Conservation (phyloP, 495 filamentous ascomycete species). For the Pyrenula massariospora region DNA sequence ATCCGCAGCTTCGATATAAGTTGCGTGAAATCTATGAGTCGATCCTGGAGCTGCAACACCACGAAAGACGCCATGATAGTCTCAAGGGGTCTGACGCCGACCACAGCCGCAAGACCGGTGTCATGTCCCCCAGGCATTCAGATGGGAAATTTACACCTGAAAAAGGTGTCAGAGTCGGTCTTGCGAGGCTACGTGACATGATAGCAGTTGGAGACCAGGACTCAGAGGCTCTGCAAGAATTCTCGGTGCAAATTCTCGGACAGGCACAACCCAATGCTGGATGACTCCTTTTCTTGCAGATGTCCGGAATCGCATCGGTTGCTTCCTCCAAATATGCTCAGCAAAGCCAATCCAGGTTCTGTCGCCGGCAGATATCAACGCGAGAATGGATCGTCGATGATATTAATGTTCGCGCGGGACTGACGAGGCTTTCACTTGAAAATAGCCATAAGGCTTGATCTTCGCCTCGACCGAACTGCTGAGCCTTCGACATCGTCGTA, state of each 20-base stretch:
- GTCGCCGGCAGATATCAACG: too few species aligned
- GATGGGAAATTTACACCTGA: slow-evolving; percentile 30
- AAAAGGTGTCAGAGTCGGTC: slow-evolving; percentile 32
- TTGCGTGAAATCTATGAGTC: slow-evolving; percentile 39
- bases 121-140: slow-evolving; percentile 8
- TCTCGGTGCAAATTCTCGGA: background rate
- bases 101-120: background rate
- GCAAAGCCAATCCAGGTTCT: too few species aligned
- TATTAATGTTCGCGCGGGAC: too few species aligned
- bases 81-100: background rate
- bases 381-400: too few species aligned
- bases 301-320: too few species aligned
- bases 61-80: slow-evolving; percentile 15
- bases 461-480: background rate
- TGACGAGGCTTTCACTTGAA: too few species aligned
- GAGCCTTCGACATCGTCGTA: background rate
- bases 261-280: background rate
- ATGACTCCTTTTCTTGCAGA: too few species aligned
- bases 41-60: slow-evolving; percentile 36
- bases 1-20: slow-evolving; percentile 36
- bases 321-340: too few species aligned
- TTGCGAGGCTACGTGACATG: slow-evolving; percentile 18
- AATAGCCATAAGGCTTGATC: background rate
- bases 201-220: background rate
- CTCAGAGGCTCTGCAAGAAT: background rate